Evolutionary conservation across 139 green algal species (phyloP).

Genomic region (Picochlorum sp.): DNA sequence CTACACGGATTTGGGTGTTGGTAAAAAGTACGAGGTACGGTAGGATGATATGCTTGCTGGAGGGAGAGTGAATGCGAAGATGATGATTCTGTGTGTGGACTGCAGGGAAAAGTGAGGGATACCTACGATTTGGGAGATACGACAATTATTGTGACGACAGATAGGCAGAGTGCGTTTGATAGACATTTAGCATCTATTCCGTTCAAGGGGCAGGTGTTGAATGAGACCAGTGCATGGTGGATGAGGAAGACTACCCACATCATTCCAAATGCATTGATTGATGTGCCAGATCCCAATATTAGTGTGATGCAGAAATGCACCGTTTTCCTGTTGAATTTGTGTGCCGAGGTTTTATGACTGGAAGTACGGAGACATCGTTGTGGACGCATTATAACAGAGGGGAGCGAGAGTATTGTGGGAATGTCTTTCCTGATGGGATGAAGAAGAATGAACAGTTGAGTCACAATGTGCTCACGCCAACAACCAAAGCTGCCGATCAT

Average conservation of each 20-base stretch:
- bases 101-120: slow-evolving; percentile 92
- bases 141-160: slow-evolving; percentile 91
- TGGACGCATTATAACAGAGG: slow-evolving; percentile 95
- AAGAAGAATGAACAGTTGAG: slow-evolving; percentile 78
- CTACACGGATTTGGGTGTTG: slow-evolving; percentile 42
- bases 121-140: slow-evolving; percentile 85
- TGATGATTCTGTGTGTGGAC: neutral
- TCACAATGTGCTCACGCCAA: slow-evolving; percentile 89
- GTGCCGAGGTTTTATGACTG: slow-evolving; percentile 91
- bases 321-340: slow-evolving; percentile 98
- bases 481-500: slow-evolving; percentile 86
- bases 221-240: slow-evolving; percentile 94
- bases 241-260: slow-evolving; percentile 85
- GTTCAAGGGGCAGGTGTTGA: slow-evolving; percentile 95
- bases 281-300: slow-evolving; percentile 85
- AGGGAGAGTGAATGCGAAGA: neutral
- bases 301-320: slow-evolving; percentile 85
- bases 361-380: slow-evolving; percentile 90
- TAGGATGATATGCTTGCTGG: neutral
- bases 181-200: slow-evolving; percentile 81
- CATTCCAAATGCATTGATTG: slow-evolving; percentile 47
- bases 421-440: slow-evolving; percentile 89
- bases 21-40: slow-evolving; percentile 25
- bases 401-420: slow-evolving; percentile 88
- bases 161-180: slow-evolving; percentile 95